phyloP scores from a whole-genome alignment of 352 stramenopile species.

The Phytophthora constricta region DNA sequence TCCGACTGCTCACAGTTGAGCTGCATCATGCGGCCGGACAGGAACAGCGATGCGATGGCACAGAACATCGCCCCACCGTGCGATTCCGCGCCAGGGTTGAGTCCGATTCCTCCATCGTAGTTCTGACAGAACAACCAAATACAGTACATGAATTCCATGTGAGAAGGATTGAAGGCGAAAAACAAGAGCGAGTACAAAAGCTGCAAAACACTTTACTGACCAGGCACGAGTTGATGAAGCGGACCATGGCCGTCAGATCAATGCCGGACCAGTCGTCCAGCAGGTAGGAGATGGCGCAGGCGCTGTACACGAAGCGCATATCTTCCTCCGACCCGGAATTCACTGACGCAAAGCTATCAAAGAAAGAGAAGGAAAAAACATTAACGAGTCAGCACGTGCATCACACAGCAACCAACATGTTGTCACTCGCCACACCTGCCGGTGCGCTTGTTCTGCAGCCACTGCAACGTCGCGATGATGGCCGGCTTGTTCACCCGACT shows the following conservation, averaged over 20 bases:
- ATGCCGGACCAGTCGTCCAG: conserved; percentile 88
- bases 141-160: background rate
- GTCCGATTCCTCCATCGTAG: conserved; percentile 86
- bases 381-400: conserved; percentile 7
- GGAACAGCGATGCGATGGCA: conserved; percentile 72
- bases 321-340: conserved; percentile 84
- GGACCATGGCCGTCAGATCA: conserved; percentile 65
- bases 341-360: conserved; percentile 69
- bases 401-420: background rate
- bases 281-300: conserved; percentile 87
- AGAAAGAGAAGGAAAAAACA: too few relatives aligned
- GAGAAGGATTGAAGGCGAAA: background rate
- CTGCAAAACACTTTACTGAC: conserved; percentile 45
- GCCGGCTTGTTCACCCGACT: conserved; percentile 73
- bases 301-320: conserved; percentile 91
- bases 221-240: conserved; percentile 84
- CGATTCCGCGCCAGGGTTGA: conserved; percentile 64
- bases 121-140: conserved; percentile 43
- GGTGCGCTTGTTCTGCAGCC: conserved; percentile 77
- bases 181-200: background rate
- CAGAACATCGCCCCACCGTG: conserved; percentile 82
- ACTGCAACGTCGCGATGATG: conserved; percentile 64
- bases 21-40: conserved; percentile 75
- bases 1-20: conserved; percentile 69
- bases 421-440: conserved; percentile 66